phyloP scores from a whole-genome alignment of 2,329 filamentous ascomycete genomes.

The Aureobasidium lini region DNA sequence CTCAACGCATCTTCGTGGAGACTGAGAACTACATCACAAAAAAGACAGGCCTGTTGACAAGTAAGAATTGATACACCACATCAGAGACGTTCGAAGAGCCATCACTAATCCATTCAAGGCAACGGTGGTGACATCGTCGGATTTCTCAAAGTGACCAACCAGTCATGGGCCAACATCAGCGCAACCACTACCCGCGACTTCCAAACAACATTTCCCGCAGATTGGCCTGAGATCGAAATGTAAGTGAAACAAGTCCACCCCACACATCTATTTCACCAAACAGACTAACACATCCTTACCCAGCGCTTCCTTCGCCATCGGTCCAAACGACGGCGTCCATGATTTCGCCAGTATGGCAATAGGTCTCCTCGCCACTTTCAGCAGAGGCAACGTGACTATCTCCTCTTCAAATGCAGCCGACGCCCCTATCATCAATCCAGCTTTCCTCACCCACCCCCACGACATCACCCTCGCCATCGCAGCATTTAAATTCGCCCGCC shows the following conservation, averaged over 20 bases:
- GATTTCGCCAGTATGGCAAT: constrained; percentile 28
- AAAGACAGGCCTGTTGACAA: neutral
- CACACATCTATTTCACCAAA: no score
- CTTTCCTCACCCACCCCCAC: constrained; percentile 27
- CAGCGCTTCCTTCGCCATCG: neutral
- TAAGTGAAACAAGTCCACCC: neutral
- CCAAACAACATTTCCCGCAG: neutral
- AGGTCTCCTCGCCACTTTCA: constrained; percentile 28
- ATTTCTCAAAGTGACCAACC: constrained; percentile 18
- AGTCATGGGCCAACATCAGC: constrained; percentile 6
- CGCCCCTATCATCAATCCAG: constrained; percentile 28
- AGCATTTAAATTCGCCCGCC: constrained; percentile 20
- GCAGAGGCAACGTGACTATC: constrained; percentile 31
- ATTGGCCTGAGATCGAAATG: neutral
- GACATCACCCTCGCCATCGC: constrained; percentile 29
- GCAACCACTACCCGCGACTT: constrained; percentile 15
- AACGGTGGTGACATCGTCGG: constrained; percentile 17
- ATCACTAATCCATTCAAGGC: neutral
- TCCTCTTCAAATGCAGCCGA: constrained; percentile 21
- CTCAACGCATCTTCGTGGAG: neutral
- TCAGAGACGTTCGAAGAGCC: neutral
- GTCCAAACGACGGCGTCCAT: constrained; percentile 21
- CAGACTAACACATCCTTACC: no score
- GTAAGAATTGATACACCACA: neutral
- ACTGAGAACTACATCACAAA: neutral